These are phyloP conservation scores for Xylaria sp. DNA, from an alignment of 2,329 filamentous ascomycete genomes.

Conservation along the genomic window DNA sequence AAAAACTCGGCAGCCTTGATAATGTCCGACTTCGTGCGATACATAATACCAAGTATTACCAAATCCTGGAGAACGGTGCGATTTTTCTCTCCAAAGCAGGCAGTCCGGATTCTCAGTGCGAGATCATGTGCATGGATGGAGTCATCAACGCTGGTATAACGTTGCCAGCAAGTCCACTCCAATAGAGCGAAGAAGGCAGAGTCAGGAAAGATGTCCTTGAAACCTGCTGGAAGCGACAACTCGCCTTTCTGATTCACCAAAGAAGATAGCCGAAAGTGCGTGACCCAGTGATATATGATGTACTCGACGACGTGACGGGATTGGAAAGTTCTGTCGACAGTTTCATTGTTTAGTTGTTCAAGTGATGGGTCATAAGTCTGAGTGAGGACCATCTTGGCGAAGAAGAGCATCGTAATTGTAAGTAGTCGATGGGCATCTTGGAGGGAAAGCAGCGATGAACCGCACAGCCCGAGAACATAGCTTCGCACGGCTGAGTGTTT, in stretches of 20 bases:
- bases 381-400: constrained; percentile 36
- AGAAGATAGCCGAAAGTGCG: constrained; percentile 41
- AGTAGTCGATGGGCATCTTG: constrained; percentile 41
- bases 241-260: constrained; percentile 34
- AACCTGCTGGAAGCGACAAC: constrained; percentile 36
- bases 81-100: constrained; percentile 42
- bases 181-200: constrained; percentile 42
- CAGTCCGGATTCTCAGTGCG: constrained; percentile 39
- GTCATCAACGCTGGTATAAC: constrained; percentile 25
- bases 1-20: constrained; percentile 38
- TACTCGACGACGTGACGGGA: constrained; percentile 39
- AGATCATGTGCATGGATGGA: constrained; percentile 38
- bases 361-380: constrained; percentile 33
- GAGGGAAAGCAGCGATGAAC: constrained; percentile 38
- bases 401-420: constrained; percentile 40
- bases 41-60: constrained; percentile 41
- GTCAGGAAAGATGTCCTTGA: constrained; percentile 41
- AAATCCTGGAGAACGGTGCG: constrained; percentile 41
- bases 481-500: constrained; percentile 40
- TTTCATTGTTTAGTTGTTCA: constrained; percentile 31
- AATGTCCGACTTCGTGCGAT: constrained; percentile 30
- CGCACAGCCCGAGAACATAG: constrained; percentile 38
- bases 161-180: constrained; percentile 39
- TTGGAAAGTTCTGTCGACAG: constrained; percentile 32
- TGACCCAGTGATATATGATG: constrained; percentile 41